A percentile compares a stretch with the other conserved stretches of the same genome.
These are phyloP conservation scores for Peribolospora kevripleyi DNA, from an alignment of 768 basidiomycete species.

Conservation along the genomic window DNA sequence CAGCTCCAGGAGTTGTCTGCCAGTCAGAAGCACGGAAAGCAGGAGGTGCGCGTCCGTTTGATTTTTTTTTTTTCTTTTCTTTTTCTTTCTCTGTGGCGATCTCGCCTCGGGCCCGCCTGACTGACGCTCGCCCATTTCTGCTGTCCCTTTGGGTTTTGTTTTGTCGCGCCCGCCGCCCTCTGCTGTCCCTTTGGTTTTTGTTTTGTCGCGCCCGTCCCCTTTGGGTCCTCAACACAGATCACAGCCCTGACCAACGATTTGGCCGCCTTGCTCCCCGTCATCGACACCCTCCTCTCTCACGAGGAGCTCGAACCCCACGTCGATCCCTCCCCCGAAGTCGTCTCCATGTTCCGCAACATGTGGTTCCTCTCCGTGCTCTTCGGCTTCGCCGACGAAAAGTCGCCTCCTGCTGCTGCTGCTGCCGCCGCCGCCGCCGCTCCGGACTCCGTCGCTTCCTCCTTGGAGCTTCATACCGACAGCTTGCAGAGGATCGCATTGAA, in stretches of 20 bases:
- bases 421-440: conserved; percentile 16
- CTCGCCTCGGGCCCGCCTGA: neutral
- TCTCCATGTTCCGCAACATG: conserved; percentile 62
- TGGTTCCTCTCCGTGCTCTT: conserved; percentile 86
- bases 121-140: neutral
- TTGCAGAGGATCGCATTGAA: conserved; percentile 57
- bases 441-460: conserved; percentile 25
- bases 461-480: conserved; percentile 27
- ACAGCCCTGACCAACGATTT: conserved; percentile 37
- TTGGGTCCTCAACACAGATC: neutral
- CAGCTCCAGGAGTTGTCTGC: conserved; percentile 12
- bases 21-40: neutral
- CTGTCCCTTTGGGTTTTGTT: neutral
- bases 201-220: neutral
- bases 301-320: conserved; percentile 37
- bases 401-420: conserved; percentile 23
- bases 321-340: conserved; percentile 31
- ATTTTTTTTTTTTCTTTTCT: neutral
- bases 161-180: neutral
- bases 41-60: neutral
- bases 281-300: conserved; percentile 63
- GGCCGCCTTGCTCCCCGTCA: conserved; percentile 64
- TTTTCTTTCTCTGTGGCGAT: neutral
- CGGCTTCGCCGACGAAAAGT: conserved; percentile 32
- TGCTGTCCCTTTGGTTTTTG: neutral